A percentile compares a stretch with the other conserved stretches of the same genome.
phyloP scores from a whole-genome alignment of 805 yeast species.

The Vanderwaltozyma yarrowii region DNA sequence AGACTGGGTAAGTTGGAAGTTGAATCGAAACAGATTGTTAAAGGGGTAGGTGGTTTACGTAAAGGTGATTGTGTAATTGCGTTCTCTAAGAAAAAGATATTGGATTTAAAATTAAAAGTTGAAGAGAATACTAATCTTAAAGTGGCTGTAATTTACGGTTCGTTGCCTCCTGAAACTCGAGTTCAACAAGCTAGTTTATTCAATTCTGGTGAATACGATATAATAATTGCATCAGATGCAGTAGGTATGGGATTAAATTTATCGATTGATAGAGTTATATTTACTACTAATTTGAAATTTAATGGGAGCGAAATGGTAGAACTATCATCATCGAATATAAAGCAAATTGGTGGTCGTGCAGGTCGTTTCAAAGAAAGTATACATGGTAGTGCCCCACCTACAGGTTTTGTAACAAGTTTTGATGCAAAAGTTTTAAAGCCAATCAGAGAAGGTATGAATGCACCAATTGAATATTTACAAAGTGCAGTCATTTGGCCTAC shows the following conservation, averaged over 20 bases:
- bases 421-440: conserved; percentile 33
- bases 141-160: conserved; percentile 91
- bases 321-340: conserved; percentile 56
- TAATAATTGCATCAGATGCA: conserved; percentile 93
- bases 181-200: conserved; percentile 72
- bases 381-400: conserved; percentile 12
- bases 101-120: conserved; percentile 57
- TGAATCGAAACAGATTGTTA: conserved; percentile 32
- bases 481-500: conserved; percentile 79
- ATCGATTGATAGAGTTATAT: conserved; percentile 70
- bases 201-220: conserved; percentile 68
- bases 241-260: conserved; percentile 95
- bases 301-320: conserved; percentile 45
- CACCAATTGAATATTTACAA: conserved; percentile 41
- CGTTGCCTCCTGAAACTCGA: conserved; percentile 91
- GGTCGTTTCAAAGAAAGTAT: conserved; percentile 51
- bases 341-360: conserved; percentile 95
- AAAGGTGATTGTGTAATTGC: conserved; percentile 87
- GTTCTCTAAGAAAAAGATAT: conserved; percentile 65
- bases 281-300: conserved; percentile 57
- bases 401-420: conserved; percentile 49
- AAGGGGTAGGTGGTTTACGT: conserved; percentile 19
- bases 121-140: conserved; percentile 51
- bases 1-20: conserved; percentile 65
- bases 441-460: conserved; percentile 38